Base-by-base conservation (phyloP, 495 filamentous ascomycete genomes). In the Penicillium alfredii region DNA sequence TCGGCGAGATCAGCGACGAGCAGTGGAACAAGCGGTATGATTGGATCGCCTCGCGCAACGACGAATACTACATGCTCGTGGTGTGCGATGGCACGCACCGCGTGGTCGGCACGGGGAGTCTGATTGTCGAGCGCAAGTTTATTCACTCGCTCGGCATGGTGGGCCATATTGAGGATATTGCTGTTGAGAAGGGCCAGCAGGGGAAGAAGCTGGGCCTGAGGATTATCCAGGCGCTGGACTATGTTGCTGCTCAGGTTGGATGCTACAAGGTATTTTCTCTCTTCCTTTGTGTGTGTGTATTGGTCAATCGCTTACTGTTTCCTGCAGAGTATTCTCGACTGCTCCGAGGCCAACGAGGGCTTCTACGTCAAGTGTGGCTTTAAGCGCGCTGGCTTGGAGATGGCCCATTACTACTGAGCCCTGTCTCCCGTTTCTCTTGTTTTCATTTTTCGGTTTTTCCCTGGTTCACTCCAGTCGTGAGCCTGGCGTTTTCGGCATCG, bases 361-460 rank as follows among this genome's bases (percentile, higher is more conserved):
- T 98, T 98, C 71, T 98, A 98, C 60, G 77, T 94, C 48, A 98
- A 98, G 75, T 98, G 92, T 58, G 93, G 90, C 27, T 97, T 93
- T 62, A 85, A 86, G 64, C 71, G 88, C 30, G 93, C 88, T 15
- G 92, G 92, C 6, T 63, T 96, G 34, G 87, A 98, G 63, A 98
- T 98, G 92, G 92, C 88, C 27, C 88, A 94, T 64, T 94, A 95
- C 59, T 88, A 90, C 61, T 82, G 80, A 58, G 31, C 26, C 19
- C n/a, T n/a, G n/a, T n/a, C n/a, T n/a, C n/a, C n/a, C n/a, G n/a
- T 8, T 8, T 12, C 31, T 6, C 32, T 27, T 16, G 21, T 21
- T 33, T 13, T 37, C 42, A 11, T 20, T 30, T 34, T 30, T 17
- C 12, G 18, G 18, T 30, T 34, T 35, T 39, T 26, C 30, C 10